Conservation (phyloP, 148 eudicot genomes). For the Rhododendron vialii region DNA sequence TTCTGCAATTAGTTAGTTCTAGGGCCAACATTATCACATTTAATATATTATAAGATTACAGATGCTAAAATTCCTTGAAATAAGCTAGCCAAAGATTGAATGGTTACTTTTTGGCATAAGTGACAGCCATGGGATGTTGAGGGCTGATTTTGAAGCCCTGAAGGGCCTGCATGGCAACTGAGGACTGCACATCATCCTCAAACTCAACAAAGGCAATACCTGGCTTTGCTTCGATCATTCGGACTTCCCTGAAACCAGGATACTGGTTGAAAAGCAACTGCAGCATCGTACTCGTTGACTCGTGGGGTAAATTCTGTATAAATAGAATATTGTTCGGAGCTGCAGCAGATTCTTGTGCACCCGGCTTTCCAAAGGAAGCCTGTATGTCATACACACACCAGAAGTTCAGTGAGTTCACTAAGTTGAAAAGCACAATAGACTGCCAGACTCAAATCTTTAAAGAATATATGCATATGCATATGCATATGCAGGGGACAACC, state of each 20-base stretch:
- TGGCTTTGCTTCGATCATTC: constrained; percentile 90
- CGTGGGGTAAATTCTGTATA: constrained; percentile 69
- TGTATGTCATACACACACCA: constrained; percentile 18
- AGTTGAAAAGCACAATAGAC: neutral
- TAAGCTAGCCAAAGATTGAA: neutral
- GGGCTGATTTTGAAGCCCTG: constrained; percentile 87
- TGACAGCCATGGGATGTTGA: constrained; percentile 76
- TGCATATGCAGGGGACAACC: neutral
- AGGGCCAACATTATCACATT: neutral
- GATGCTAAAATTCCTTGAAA: neutral
- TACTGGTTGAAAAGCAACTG: constrained; percentile 76
- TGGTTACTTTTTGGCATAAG: constrained; percentile 73
- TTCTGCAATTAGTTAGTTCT: neutral
- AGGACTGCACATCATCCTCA: constrained; percentile 69
- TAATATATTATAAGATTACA: neutral
- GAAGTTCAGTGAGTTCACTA: neutral
- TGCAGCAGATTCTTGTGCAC: constrained; percentile 46
- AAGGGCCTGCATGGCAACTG: constrained; percentile 87
- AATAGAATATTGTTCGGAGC: constrained; percentile 81
- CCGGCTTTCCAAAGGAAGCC: constrained; percentile 51
- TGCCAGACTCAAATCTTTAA: neutral
- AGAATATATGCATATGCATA: neutral
- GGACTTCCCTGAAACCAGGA: constrained; percentile 91
- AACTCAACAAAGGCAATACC: constrained; percentile 96
- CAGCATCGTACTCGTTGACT: constrained; percentile 73